A percentile compares a stretch with the other conserved stretches of the same genome.
Evolutionary conservation across 139 green algal genomes (phyloP).

Genomic region (Chlorella sp.): DNA sequence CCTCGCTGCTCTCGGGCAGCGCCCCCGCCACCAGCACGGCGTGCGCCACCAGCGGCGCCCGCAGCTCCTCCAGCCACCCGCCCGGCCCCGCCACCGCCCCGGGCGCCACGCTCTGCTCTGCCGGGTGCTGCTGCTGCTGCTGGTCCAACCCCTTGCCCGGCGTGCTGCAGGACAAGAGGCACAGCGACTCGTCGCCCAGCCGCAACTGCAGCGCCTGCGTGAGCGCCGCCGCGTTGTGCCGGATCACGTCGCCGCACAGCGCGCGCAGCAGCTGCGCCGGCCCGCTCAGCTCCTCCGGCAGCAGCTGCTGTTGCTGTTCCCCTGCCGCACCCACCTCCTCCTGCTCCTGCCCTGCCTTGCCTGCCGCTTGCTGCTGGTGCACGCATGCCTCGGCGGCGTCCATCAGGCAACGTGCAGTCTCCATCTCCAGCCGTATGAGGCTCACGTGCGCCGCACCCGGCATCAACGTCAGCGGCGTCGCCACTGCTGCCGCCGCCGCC

Average conservation of each 20-base stretch:
- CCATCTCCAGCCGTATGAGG: slow-evolving; percentile 6
- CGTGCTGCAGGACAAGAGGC: no score
- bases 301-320: no score
- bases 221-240: background rate
- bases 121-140: background rate
- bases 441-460: slow-evolving; percentile 3
- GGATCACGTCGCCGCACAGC: slow-evolving; percentile 4
- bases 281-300: background rate
- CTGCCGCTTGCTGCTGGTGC: background rate
- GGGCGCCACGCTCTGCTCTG: background rate
- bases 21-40: background rate
- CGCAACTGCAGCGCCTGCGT: background rate
- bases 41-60: slow-evolving; percentile 3
- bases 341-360: background rate
- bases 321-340: background rate
- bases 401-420: background rate
- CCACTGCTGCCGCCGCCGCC: no score
- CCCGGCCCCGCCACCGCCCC: background rate
- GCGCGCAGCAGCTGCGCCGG: background rate
- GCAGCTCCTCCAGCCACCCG: background rate
- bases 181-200: background rate
- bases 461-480: no score
- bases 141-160: background rate
- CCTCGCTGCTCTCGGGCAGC: background rate
- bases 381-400: background rate